These are phyloP conservation scores for Coniochaeta hoffmannii DNA, from an alignment of 2,329 filamentous ascomycete genomes.

Conservation along the genomic window DNA sequence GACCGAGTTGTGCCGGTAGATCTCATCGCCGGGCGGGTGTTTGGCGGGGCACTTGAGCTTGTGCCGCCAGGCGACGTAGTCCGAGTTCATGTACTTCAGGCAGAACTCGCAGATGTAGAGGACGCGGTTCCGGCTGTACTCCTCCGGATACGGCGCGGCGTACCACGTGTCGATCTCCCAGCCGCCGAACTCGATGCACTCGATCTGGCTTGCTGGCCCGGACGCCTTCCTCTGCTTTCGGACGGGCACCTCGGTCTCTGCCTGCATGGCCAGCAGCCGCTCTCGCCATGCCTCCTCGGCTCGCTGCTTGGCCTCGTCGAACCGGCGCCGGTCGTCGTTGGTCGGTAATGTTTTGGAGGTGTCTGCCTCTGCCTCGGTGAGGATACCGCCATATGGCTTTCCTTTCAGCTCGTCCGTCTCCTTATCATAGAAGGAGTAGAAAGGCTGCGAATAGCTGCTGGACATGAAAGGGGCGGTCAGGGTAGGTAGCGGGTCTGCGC, in stretches of 20 bases:
- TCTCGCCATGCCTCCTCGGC: conserved; percentile 89
- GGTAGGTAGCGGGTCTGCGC: conserved; percentile 22
- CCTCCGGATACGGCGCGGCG: conserved; percentile 93
- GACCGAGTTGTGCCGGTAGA: conserved; percentile 83
- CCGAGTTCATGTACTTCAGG: conserved; percentile 98
- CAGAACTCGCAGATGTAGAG: conserved; percentile 99
- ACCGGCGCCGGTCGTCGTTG: conserved; percentile 72
- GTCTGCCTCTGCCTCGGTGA: conserved; percentile 83
- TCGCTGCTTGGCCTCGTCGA: conserved; percentile 82
- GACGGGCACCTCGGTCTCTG: conserved; percentile 49
- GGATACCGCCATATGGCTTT: conserved; percentile 91
- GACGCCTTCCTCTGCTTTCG: conserved; percentile 62
- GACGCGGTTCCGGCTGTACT: conserved; percentile 93
- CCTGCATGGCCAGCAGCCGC: conserved; percentile 51
- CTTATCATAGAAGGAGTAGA: conserved; percentile 83
- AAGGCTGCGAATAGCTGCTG: conserved; percentile 63
- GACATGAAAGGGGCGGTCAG: conserved; percentile 51
- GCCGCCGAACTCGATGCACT: conserved; percentile 96
- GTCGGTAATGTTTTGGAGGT: conserved; percentile 82
- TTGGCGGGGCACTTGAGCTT: conserved; percentile 96
- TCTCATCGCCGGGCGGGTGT: conserved; percentile 94
- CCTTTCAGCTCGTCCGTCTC: conserved; percentile 84
- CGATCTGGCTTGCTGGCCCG: conserved; percentile 92
- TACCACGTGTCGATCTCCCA: conserved; percentile 99
- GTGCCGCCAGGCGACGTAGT: conserved; percentile 96